Percentiles rank a stretch among this genome's conserved stretches.
phyloP scores from a whole-genome alignment of 1,284 basidiomycete genomes.

The Naganishia liquefaciens region DNA sequence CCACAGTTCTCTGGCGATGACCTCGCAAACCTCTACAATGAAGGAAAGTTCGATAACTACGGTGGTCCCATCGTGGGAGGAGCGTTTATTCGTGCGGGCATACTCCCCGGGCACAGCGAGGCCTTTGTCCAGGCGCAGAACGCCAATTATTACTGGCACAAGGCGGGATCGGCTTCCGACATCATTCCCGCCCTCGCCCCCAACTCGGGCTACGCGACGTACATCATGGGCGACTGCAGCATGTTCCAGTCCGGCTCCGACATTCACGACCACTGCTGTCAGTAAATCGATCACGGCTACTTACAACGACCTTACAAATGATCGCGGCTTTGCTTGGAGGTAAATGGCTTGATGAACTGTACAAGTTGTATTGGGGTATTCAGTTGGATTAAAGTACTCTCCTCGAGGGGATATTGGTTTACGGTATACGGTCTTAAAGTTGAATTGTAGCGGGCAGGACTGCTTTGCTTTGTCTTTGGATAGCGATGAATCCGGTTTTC shows the following conservation, averaged over 20 bases:
- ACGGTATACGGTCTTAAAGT: too few relatives aligned
- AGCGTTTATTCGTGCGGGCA: background rate
- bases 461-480: too few relatives aligned
- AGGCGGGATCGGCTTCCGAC: constrained; percentile 8
- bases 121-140: constrained; percentile 26
- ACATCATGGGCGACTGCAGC: constrained; percentile 7
- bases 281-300: constrained; percentile 1
- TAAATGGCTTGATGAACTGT: background rate
- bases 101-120: background rate
- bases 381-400: too few relatives aligned
- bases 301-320: background rate
- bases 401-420: too few relatives aligned
- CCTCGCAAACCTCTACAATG: background rate
- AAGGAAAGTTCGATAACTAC: constrained; percentile 18
- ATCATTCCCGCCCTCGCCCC: constrained; percentile 9
- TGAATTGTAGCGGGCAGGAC: too few relatives aligned
- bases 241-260: background rate
- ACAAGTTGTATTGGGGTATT: too few relatives aligned
- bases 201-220: constrained; percentile 12
- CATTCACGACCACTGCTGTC: constrained; percentile 10
- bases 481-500: too few relatives aligned
- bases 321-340: background rate
- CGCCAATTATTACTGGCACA: constrained; percentile 28
- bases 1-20: constrained; percentile 8
- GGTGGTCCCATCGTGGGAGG: constrained; percentile 18